These are phyloP conservation scores for Vicia sativa DNA, from an alignment of 306 rosid genomes.

Conservation along the genomic window DNA sequence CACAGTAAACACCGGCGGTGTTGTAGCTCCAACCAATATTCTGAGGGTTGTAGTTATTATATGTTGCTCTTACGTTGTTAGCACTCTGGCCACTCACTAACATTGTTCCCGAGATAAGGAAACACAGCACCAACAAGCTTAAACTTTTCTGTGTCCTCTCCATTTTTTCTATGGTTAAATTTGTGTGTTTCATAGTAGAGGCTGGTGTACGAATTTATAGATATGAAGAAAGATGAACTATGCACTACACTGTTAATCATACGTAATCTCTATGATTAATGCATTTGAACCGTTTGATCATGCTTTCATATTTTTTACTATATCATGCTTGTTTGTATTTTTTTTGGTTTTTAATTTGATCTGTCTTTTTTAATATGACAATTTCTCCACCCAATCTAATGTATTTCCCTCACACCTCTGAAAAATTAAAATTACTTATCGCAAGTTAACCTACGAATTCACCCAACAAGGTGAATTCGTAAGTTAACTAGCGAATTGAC, in stretches of 20 bases:
- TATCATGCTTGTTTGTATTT: background rate
- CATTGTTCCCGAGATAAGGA: background rate
- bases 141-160: slow-evolving; percentile 2
- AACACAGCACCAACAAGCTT: slow-evolving; percentile 21
- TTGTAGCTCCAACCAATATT: slow-evolving; percentile 47
- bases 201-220: background rate
- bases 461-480: too few species aligned
- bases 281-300: background rate
- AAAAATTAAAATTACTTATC: too few species aligned
- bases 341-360: too few species aligned
- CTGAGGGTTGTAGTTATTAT: slow-evolving; percentile 61
- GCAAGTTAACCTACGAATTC: too few species aligned
- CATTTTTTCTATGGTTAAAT: background rate
- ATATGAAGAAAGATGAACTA: background rate
- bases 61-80: slow-evolving; percentile 61
- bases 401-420: too few species aligned
- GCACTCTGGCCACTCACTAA: slow-evolving; percentile 41
- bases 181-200: background rate
- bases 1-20: slow-evolving; percentile 53
- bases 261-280: background rate
- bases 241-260: background rate
- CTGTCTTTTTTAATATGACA: too few species aligned
- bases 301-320: background rate
- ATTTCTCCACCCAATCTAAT: too few species aligned
- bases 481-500: too few species aligned